Evolutionary conservation across 1,139 yeast genomes (phyloP).

Genomic region (Trichomonascaceae sp.): DNA sequence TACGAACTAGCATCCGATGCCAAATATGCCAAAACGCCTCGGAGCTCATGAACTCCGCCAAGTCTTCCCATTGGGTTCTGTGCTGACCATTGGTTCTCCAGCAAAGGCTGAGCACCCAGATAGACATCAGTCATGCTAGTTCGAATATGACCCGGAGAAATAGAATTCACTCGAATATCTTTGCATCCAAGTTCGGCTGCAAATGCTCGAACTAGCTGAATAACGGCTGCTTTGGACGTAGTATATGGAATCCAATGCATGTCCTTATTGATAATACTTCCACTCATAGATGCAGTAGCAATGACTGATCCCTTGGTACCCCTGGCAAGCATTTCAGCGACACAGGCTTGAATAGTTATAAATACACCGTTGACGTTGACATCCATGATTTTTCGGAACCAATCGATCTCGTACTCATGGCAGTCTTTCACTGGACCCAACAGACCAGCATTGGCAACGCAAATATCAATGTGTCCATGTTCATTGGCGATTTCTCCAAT

Average conservation of each 20-base stretch:
- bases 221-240: conserved; percentile 54
- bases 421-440: conserved; percentile 44
- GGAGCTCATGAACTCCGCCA: conserved; percentile 47
- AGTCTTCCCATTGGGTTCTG: conserved; percentile 29
- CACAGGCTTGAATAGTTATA: conserved; percentile 49
- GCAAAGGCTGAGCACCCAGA: conserved; percentile 24
- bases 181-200: conserved; percentile 46
- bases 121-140: conserved; percentile 27
- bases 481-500: conserved; percentile 43
- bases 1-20: conserved; percentile 67
- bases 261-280: conserved; percentile 49
- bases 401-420: conserved; percentile 38
- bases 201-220: conserved; percentile 47
- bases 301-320: conserved; percentile 46
- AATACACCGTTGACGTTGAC: conserved; percentile 48
- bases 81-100: conserved; percentile 30
- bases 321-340: conserved; percentile 39
- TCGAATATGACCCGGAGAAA: conserved; percentile 51
- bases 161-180: conserved; percentile 44
- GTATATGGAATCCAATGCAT: conserved; percentile 53
- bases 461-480: conserved; percentile 54
- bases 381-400: conserved; percentile 41
- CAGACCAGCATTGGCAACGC: conserved; percentile 64
- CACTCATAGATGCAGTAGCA: conserved; percentile 54
- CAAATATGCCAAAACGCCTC: conserved; percentile 68